Percentiles rank a stretch among this genome's conserved stretches.
phyloP scores from a whole-genome alignment of 495 filamentous ascomycete genomes.

The Annulohypoxylon moriforme region DNA sequence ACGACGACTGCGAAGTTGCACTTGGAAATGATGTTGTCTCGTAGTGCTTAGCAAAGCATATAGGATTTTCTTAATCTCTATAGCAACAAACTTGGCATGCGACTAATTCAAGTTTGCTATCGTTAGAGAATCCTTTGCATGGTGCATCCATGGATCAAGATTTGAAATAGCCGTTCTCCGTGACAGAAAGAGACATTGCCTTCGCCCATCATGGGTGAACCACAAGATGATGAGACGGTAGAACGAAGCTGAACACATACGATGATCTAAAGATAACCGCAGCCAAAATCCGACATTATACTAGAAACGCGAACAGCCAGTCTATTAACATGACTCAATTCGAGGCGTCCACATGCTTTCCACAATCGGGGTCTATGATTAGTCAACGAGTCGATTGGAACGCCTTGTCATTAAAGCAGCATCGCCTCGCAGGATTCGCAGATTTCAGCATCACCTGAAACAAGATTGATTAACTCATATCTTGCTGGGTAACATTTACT shows the following conservation, averaged over 20 bases:
- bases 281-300: background rate
- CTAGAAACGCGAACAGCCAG: conserved; percentile 3
- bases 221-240: background rate
- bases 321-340: background rate
- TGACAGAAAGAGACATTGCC: background rate
- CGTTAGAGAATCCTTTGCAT: background rate
- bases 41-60: conserved; percentile 6
- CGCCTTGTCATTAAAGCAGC: conserved; percentile 18
- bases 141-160: background rate
- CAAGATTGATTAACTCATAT: conserved; percentile 33
- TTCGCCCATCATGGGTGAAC: background rate
- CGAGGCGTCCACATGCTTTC: background rate
- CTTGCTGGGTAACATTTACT: conserved; percentile 29
- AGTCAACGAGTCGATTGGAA: background rate
- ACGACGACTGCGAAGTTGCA: background rate
- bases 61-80: conserved; percentile 1
- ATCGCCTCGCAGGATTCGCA: conserved; percentile 32
- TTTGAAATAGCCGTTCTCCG: conserved; percentile 1
- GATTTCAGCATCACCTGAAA: conserved; percentile 41
- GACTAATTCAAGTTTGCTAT: background rate
- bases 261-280: conserved; percentile 13
- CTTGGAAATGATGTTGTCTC: conserved; percentile 3
- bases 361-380: conserved; percentile 2
- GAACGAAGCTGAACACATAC: background rate
- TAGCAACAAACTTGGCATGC: background rate